Conservation (phyloP, 2,329 filamentous ascomycete species). For the Xylogone sp. region DNA sequence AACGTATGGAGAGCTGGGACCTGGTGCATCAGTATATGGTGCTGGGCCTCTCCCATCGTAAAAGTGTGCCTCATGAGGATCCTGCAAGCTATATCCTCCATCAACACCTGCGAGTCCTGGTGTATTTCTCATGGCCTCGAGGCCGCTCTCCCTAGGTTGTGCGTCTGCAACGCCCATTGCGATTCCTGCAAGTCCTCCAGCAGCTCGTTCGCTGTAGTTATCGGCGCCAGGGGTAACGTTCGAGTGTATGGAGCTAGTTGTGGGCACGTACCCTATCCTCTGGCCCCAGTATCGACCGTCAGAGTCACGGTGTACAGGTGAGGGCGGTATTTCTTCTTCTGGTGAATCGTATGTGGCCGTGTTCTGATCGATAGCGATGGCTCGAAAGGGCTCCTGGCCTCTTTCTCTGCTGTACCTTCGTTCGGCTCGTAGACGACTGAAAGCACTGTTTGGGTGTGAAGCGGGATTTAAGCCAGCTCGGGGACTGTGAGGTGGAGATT, state of each 20-base stretch:
- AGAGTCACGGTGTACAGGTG: constrained; percentile 26
- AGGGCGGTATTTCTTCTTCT: constrained; percentile 19
- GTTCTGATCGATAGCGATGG: constrained; percentile 12
- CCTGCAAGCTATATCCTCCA: background rate
- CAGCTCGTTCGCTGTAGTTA: constrained; percentile 60
- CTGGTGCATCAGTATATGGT: background rate
- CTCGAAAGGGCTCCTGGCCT: constrained; percentile 6
- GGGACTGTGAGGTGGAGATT: constrained; percentile 10
- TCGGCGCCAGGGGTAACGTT: constrained; percentile 59
- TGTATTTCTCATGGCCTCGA: constrained; percentile 53
- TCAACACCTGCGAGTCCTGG: constrained; percentile 8
- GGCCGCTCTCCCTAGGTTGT: constrained; percentile 60
- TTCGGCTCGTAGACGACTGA: constrained; percentile 19
- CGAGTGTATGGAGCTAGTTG: constrained; percentile 20
- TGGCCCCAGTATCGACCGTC: constrained; percentile 21
- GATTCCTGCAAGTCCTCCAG: constrained; percentile 65
- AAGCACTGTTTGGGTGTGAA: constrained; percentile 21
- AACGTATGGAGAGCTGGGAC: constrained; percentile 7
- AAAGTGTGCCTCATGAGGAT: background rate
- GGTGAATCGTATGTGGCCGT: constrained; percentile 3
- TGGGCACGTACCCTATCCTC: constrained; percentile 13
- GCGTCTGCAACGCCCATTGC: constrained; percentile 63
- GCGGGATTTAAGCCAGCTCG: constrained; percentile 7
- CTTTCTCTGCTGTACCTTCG: constrained; percentile 15
- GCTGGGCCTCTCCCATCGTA: background rate